Base-by-base conservation (phyloP, 2,329 filamentous ascomycete species). In the Aspergillus tamarii region DNA sequence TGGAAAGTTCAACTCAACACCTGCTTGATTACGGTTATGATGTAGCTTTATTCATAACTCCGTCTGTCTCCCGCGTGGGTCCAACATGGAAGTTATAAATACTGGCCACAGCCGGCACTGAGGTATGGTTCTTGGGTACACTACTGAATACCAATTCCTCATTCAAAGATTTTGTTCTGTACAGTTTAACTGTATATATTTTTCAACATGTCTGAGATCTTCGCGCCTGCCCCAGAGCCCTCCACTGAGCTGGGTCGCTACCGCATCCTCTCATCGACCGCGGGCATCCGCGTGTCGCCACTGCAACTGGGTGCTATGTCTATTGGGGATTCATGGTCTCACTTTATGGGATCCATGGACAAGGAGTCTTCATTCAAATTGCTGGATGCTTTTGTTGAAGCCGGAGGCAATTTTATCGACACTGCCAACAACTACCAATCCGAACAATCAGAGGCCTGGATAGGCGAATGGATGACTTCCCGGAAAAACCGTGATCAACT, bases 351-450 rank as follows among this genome's bases (percentile, higher is more conserved):
- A 36, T 83, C 84, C 43, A 91, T 89, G 76, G 83, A 86, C 73
- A 87, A 91, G 72, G 81, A 86, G 57, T 84, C 84, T 1, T 82
- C 85, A 1, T 89, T 91, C 67, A 80, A 82, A 23, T 86, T 92
- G 30, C 82, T 92, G 10, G 89, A 92, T 71, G 87, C 84, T 72
- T 92, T 86, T 77, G 87, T 84, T 64, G 83, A 84, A 7, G 83
- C 88, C 0, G 88, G 88, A 4, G 90, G 90, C 28, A 92, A 92
- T 77, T 92, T 92, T 75, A 88, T 92, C 71, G 90, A 92, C 74
- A 91, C 88, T 0, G 72, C 88, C 63, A 90, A 88, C 78, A 89
- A 88, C 74, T 92, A 92, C 77, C 89, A 90, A 69, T 78, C 82
- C 63, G 83, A 91, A 74, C 76, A 89, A 69, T 86, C 86, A 1